Conservation (phyloP, 768 basidiomycete genomes). For the Clavulina sp. region DNA sequence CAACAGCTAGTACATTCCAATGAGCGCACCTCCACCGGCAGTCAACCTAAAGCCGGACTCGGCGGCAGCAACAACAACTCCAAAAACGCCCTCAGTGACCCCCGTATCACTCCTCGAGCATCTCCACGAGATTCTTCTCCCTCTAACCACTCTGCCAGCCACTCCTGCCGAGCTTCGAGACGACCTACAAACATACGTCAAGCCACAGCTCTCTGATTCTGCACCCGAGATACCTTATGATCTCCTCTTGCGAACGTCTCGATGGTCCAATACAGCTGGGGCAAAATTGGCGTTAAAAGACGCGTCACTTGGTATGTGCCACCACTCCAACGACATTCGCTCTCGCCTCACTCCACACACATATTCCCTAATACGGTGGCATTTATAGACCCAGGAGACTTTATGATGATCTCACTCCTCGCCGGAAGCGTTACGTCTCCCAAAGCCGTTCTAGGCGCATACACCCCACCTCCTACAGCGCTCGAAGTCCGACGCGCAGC, state of each 20-base stretch:
- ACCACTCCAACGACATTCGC: not conserved
- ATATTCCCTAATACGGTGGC: not conserved
- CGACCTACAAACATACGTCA: not conserved
- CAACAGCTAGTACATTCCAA: too few species aligned
- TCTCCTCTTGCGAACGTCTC: slow-evolving; percentile 39
- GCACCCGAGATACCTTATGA: slow-evolving; percentile 38
- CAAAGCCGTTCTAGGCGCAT: slow-evolving; percentile 45
- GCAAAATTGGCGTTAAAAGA: slow-evolving; percentile 27
- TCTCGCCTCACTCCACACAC: not conserved
- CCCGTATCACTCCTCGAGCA: slow-evolving; percentile 6
- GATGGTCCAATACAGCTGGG: slow-evolving; percentile 44
- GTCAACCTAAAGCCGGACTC: too few species aligned
- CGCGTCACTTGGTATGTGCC: slow-evolving; percentile 22
- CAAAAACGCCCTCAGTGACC: too few species aligned
- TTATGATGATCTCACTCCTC: slow-evolving; percentile 55
- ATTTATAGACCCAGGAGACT: slow-evolving; percentile 27
- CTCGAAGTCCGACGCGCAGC: not conserved
- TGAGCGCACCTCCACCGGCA: too few species aligned
- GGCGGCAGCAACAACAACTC: too few species aligned
- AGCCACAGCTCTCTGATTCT: slow-evolving; percentile 3
- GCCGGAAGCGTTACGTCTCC: slow-evolving; percentile 69
- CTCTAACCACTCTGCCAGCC: not conserved
- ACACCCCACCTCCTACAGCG: slow-evolving; percentile 26
- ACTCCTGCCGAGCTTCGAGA: slow-evolving; percentile 1
- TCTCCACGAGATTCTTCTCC: slow-evolving; percentile 1